Conservation (phyloP, 129 eudicot species). For the Lonicera japonica region DNA sequence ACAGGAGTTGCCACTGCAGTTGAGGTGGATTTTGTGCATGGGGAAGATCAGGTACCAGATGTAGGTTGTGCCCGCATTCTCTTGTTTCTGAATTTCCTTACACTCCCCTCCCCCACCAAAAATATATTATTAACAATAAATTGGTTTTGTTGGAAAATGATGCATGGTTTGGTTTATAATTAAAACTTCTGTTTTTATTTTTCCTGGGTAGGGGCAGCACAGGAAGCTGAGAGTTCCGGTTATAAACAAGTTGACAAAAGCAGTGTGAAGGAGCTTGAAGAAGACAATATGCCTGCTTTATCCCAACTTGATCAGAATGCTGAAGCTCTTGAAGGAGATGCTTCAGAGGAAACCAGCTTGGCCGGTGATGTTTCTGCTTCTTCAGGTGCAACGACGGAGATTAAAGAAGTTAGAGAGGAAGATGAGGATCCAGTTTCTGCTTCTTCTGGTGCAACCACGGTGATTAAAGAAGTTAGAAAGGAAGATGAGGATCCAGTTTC, state of each 20-base stretch:
- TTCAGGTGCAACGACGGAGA: slow-evolving; percentile 12
- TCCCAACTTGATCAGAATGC: slow-evolving; percentile 17
- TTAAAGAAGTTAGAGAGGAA: slow-evolving; percentile 15
- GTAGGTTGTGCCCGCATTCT: slow-evolving; percentile 94
- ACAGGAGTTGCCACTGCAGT: slow-evolving; percentile 36
- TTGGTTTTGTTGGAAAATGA: neutral
- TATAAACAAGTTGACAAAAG: slow-evolving; percentile 31
- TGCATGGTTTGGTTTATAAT: slow-evolving; percentile 25
- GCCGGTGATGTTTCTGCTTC: slow-evolving; percentile 17
- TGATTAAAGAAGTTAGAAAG: slow-evolving; percentile 19
- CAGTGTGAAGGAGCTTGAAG: slow-evolving; percentile 25
- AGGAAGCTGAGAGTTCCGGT: slow-evolving; percentile 53
- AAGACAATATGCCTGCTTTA: slow-evolving; percentile 16
- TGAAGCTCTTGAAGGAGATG: slow-evolving; percentile 12
- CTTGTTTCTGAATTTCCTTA: slow-evolving; percentile 26
- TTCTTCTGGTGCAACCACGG: slow-evolving; percentile 14
- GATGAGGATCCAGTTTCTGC: slow-evolving; percentile 16
- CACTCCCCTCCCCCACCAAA: slow-evolving; percentile 2
- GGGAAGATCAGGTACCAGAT: slow-evolving; percentile 87
- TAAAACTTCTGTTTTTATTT: slow-evolving; percentile 23
- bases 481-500: slow-evolving; percentile 17
- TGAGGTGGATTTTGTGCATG: slow-evolving; percentile 27
- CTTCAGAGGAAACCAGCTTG: slow-evolving; percentile 25
- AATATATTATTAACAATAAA: neutral
- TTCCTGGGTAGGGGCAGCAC: slow-evolving; percentile 87